phyloP scores from a whole-genome alignment of 2,329 filamentous ascomycete species.

The Paracoccidioides lutzii region DNA sequence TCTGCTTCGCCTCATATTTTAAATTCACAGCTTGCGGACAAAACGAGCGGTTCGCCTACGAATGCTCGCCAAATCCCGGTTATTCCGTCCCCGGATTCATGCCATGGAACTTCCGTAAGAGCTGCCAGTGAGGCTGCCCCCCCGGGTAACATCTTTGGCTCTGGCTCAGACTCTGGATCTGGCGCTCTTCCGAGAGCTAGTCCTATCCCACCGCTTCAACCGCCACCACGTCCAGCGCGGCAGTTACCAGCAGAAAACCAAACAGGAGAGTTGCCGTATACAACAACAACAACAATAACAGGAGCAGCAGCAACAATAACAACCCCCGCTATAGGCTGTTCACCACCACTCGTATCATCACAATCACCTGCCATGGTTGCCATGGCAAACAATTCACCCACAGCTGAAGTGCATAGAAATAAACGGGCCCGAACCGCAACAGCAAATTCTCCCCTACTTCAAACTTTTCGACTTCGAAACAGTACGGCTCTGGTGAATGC shows the following conservation, averaged over 20 bases:
- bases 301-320: too few relatives aligned
- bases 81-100: constrained; percentile 38
- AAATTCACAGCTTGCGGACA: constrained; percentile 2
- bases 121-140: constrained; percentile 13
- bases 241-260: neutral
- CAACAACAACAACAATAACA: neutral
- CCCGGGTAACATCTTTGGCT: constrained; percentile 2
- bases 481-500: neutral
- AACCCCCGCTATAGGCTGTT: neutral
- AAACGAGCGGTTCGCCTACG: constrained; percentile 4
- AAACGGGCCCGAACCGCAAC: neutral
- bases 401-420: neutral
- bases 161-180: neutral
- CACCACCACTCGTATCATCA: neutral
- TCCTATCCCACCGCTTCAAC: neutral
- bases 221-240: neutral
- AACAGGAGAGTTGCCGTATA: neutral
- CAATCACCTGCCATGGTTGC: neutral
- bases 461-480: neutral
- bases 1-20: neutral
- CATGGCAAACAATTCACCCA: neutral
- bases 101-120: constrained; percentile 17
- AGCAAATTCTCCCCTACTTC: neutral
- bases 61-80: constrained; percentile 9
- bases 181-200: too few relatives aligned